Evolutionary conservation across 805 yeast species (phyloP).

Genomic region (Tetrapisispora phaffii): DNA sequence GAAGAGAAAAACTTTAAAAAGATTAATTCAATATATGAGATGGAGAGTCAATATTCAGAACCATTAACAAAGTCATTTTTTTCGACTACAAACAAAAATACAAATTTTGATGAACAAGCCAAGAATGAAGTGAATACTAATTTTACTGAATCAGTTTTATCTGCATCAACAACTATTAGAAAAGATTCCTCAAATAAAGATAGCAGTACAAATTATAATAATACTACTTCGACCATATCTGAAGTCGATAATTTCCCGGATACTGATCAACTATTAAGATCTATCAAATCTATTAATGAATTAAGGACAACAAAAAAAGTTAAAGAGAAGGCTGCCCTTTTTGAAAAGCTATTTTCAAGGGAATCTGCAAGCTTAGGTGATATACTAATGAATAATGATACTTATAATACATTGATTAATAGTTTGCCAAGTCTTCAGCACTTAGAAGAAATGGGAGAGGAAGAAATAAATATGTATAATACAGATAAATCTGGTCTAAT

Average conservation of each 20-base stretch:
- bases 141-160: conserved; percentile 6
- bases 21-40: background rate
- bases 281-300: conserved; percentile 17
- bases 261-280: conserved; percentile 2
- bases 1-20: background rate
- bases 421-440: conserved; percentile 1
- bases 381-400: conserved; percentile 8
- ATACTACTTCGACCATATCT: background rate
- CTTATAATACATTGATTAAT: conserved; percentile 2
- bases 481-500: background rate
- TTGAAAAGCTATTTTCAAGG: conserved; percentile 20
- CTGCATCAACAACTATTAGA: background rate
- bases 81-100: conserved; percentile 17
- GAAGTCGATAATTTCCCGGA: conserved; percentile 1
- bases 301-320: conserved; percentile 26
- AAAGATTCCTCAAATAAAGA: background rate
- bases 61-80: conserved; percentile 20
- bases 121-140: background rate
- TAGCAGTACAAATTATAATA: background rate
- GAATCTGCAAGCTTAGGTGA: conserved; percentile 1
- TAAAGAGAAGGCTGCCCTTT: conserved; percentile 25
- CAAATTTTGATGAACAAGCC: conserved; percentile 1
- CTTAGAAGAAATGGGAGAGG: background rate
- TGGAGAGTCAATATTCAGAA: conserved; percentile 16
- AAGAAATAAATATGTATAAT: background rate